Evolutionary conservation across 2,329 filamentous ascomycete genomes (phyloP).

Genomic region (Cercospora sp.): DNA sequence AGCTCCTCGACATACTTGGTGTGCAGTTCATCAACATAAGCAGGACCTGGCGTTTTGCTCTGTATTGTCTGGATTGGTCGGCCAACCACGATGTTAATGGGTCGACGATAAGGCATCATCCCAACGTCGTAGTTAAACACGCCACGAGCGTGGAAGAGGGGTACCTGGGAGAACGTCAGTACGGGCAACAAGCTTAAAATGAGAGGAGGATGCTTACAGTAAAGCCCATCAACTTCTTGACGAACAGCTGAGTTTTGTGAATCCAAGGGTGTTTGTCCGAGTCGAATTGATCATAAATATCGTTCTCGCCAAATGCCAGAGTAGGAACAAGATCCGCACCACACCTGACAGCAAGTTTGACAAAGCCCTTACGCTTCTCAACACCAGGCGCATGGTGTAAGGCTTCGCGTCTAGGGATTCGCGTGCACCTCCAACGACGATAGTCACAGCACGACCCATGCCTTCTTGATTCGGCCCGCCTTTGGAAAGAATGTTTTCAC

Average conservation of each 20-base stretch:
- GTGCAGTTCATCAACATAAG: conserved; percentile 80
- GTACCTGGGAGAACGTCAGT: conserved; percentile 60
- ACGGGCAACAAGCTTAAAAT: conserved; percentile 55
- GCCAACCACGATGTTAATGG: conserved; percentile 87
- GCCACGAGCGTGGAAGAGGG: conserved; percentile 83
- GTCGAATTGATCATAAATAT: conserved; percentile 87
- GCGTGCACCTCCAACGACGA: conserved; percentile 88
- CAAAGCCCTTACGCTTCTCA: conserved; percentile 85
- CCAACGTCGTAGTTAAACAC: conserved; percentile 98
- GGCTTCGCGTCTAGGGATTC: conserved; percentile 90
- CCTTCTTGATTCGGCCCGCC: conserved; percentile 77
- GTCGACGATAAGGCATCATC: conserved; percentile 86
- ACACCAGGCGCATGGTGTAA: conserved; percentile 71
- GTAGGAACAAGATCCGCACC: conserved; percentile 95
- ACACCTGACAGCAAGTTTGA: conserved; percentile 87
- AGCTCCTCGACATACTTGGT: conserved; percentile 74
- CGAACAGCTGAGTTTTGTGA: conserved; percentile 76
- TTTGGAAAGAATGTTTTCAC: conserved; percentile 80
- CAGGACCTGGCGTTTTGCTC: conserved; percentile 65
- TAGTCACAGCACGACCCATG: conserved; percentile 93
- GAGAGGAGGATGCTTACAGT: conserved; percentile 78
- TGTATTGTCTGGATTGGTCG: conserved; percentile 71
- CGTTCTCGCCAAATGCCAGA: conserved; percentile 91
- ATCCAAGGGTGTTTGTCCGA: conserved; percentile 75
- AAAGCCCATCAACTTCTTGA: conserved; percentile 87